Percentiles rank a stretch among this genome's conserved stretches.
Conservation (phyloP, 352 stramenopile species). For the Pythium myriotylum region DNA sequence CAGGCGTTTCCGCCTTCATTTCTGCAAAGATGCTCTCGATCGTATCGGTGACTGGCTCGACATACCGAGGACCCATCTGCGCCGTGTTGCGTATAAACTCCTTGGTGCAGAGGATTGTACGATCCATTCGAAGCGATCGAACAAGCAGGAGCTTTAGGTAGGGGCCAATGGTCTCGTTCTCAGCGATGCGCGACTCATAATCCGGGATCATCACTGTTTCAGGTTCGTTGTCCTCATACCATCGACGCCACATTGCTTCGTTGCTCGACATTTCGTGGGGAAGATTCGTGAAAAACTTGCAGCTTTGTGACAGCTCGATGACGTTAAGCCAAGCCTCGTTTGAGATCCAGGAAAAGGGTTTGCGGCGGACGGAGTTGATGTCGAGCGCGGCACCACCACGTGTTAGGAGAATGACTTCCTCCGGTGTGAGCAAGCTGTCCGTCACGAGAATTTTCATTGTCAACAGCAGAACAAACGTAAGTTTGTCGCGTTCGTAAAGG, state of each 20-base stretch:
- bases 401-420: slow-evolving; percentile 96
- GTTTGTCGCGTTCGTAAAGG: slow-evolving; percentile 98
- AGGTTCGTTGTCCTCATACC: slow-evolving; percentile 98
- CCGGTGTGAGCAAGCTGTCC: slow-evolving; percentile 90
- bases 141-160: slow-evolving; percentile 98
- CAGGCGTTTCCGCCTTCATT: slow-evolving; percentile 95
- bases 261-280: slow-evolving; percentile 97
- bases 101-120: slow-evolving; percentile 96
- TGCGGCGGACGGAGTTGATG: slow-evolving; percentile 95
- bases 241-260: slow-evolving; percentile 95
- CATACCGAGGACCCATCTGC: slow-evolving; percentile 96
- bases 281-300: slow-evolving; percentile 97
- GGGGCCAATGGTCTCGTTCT: slow-evolving; percentile 94
- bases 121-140: slow-evolving; percentile 96
- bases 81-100: slow-evolving; percentile 97
- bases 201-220: slow-evolving; percentile 96
- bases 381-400: slow-evolving; percentile 95
- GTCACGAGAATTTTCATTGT: slow-evolving; percentile 99
- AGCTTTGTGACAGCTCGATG: slow-evolving; percentile 94
- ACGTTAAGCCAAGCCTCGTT: slow-evolving; percentile 98
- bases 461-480: slow-evolving; percentile 97
- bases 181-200: slow-evolving; percentile 93
- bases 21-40: slow-evolving; percentile 98
- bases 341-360: slow-evolving; percentile 97
- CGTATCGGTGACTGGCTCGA: slow-evolving; percentile 98